phyloP scores from a whole-genome alignment of 306 rosid genomes.

The Phaseolus lunatus region DNA sequence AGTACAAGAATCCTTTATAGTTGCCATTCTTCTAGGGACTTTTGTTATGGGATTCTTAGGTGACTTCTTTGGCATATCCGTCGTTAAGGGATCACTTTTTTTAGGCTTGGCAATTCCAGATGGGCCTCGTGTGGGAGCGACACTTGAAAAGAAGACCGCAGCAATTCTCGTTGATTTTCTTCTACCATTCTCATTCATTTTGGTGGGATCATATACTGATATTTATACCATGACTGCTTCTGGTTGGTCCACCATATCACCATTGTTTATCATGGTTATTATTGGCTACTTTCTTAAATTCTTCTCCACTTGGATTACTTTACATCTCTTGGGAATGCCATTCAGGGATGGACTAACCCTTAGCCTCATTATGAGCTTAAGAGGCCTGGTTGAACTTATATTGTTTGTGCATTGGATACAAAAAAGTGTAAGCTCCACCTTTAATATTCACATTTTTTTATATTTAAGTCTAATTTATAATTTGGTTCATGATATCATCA shows the following conservation, averaged over 20 bases:
- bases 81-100: slow-evolving; percentile 70
- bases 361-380: slow-evolving; percentile 65
- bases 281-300: slow-evolving; percentile 57
- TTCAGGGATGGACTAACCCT: slow-evolving; percentile 60
- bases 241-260: slow-evolving; percentile 57
- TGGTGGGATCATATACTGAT: slow-evolving; percentile 62
- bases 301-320: slow-evolving; percentile 41
- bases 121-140: slow-evolving; percentile 76
- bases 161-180: slow-evolving; percentile 57
- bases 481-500: not conserved
- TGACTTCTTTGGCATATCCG: slow-evolving; percentile 65
- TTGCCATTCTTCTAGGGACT: slow-evolving; percentile 51
- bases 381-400: slow-evolving; percentile 74
- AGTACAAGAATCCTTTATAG: slow-evolving; percentile 49
- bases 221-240: slow-evolving; percentile 41
- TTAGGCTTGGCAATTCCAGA: slow-evolving; percentile 73
- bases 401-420: slow-evolving; percentile 74
- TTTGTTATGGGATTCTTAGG: slow-evolving; percentile 60
- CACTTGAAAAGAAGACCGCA: slow-evolving; percentile 53
- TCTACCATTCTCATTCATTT: slow-evolving; percentile 65
- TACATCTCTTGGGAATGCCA: slow-evolving; percentile 55
- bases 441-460: not conserved
- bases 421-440: slow-evolving; percentile 54
- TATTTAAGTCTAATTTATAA: not conserved
- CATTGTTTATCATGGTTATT: slow-evolving; percentile 54